Base-by-base conservation (phyloP, 1,284 basidiomycete species). In the Ustilago vetiveriae region DNA sequence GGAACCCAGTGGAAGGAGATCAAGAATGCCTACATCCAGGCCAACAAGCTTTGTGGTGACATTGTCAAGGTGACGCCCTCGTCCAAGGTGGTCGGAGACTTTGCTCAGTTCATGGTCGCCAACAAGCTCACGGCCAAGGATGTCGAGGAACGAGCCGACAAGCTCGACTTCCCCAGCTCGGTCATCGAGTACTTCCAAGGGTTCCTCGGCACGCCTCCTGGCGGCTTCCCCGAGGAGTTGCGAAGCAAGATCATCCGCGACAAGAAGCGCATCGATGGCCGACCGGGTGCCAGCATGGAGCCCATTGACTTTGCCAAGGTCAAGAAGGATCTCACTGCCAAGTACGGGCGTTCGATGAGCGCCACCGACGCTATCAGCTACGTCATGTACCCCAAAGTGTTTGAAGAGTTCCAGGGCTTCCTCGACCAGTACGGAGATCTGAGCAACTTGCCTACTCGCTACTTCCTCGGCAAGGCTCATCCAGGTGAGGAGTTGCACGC, bases 51-150 rank as follows among this genome's bases (percentile, higher is more conserved):
- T 88, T 98, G 96, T 83, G 96, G 96, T 47, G 94, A 98, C 81
- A 91, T 99, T 82, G 90, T 98, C 86, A 99, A 99, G 87, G 95
- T 98, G 76, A 99, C 96, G 22, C 96, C 96, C 33, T 97, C 96
- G 19, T 98, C 96, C 59, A 98, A 98, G 86, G 93, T 97, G 47
- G 95, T 98, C 52, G 96, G 96, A 42, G 96, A 99, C 86, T 95
- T 99, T 84, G 96, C 96, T 24, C 84, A 84, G 71, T 97, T 93
- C 90, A 94, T 98, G 93, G 94, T 94, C 33, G 92, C 92, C 71
- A 98, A 98, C 86, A 89, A 89, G 74, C 86, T 98, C 55, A 87
- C 88, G 51, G 92, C 92, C 83, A 85, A 91, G 79, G 91, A 97
- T 68, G 93, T 98, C 39, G 82, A 94, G 62, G 88, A 90, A 27